Evolutionary conservation across 225 moss, liverwort and hornwort species (phyloP).

Genomic region (Bryum argenteum): DNA sequence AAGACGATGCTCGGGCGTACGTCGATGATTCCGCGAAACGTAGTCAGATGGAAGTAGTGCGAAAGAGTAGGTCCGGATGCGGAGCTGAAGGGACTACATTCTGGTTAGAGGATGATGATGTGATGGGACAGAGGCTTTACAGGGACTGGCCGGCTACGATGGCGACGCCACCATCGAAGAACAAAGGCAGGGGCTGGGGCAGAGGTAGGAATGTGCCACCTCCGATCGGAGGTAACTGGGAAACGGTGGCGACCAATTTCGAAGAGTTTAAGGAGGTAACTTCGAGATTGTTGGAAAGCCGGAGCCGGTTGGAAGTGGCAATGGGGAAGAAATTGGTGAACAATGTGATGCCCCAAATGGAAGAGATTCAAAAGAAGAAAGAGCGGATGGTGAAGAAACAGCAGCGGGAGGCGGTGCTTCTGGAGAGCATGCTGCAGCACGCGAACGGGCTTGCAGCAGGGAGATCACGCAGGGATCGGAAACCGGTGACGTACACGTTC

Average conservation of each 20-base stretch:
- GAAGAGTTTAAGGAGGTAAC: slow-evolving; percentile 91
- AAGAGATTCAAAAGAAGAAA: slow-evolving; percentile 92
- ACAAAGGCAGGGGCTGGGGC: slow-evolving; percentile 66
- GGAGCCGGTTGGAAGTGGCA: slow-evolving; percentile 75
- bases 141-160: slow-evolving; percentile 65
- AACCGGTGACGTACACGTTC: slow-evolving; percentile 95
- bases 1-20: slow-evolving; percentile 80
- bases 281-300: slow-evolving; percentile 65
- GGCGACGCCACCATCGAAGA: slow-evolving; percentile 42
- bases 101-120: slow-evolving; percentile 81
- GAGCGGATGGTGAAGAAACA: slow-evolving; percentile 88
- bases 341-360: slow-evolving; percentile 77
- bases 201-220: slow-evolving; percentile 78
- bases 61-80: slow-evolving; percentile 78
- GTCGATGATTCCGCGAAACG: slow-evolving; percentile 80
- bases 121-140: slow-evolving; percentile 85
- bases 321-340: slow-evolving; percentile 76
- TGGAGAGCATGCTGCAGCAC: slow-evolving; percentile 67
- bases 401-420: slow-evolving; percentile 84
- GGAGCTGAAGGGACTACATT: slow-evolving; percentile 89
- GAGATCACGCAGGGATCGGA: slow-evolving; percentile 89
- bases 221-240: slow-evolving; percentile 74
- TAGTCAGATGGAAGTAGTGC: slow-evolving; percentile 54
- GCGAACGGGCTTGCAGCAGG: slow-evolving; percentile 93
- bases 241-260: slow-evolving; percentile 86